phyloP scores from a whole-genome alignment of 2,329 filamentous ascomycete species.

The Epichloe sylvatica region DNA sequence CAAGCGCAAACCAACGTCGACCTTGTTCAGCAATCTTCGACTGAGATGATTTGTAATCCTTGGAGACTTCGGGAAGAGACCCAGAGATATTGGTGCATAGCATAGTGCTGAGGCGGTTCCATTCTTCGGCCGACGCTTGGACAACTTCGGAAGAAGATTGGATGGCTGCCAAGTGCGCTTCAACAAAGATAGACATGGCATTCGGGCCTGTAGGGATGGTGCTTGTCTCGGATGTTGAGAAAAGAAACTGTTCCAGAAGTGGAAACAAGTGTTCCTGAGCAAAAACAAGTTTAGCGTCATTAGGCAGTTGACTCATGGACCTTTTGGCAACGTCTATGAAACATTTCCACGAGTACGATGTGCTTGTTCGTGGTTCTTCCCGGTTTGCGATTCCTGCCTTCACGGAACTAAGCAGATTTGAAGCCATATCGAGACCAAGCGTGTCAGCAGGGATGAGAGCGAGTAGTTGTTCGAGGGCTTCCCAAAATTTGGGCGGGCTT shows the following conservation, averaged over 20 bases:
- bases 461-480: slow-evolving; percentile 49
- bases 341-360: slow-evolving; percentile 55
- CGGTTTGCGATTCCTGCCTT: slow-evolving; percentile 56
- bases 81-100: slow-evolving; percentile 55
- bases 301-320: slow-evolving; percentile 32
- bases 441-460: slow-evolving; percentile 39
- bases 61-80: slow-evolving; percentile 70
- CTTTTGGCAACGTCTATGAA: slow-evolving; percentile 54
- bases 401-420: slow-evolving; percentile 51
- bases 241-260: slow-evolving; percentile 40
- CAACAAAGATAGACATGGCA: slow-evolving; percentile 27
- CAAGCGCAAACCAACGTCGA: slow-evolving; percentile 51
- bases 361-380: slow-evolving; percentile 60
- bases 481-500: slow-evolving; percentile 62
- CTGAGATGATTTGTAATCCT: slow-evolving; percentile 62
- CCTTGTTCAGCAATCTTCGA: slow-evolving; percentile 51
- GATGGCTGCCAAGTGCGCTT: slow-evolving; percentile 32
- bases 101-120: slow-evolving; percentile 45
- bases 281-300: slow-evolving; percentile 32
- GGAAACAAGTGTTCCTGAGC: slow-evolving; percentile 38
- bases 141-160: slow-evolving; percentile 28
- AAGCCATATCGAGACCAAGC: slow-evolving; percentile 34
- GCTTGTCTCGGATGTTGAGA: slow-evolving; percentile 26
- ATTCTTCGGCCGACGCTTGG: slow-evolving; percentile 41
- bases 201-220: slow-evolving; percentile 20